Base-by-base conservation (phyloP, 179 eudicot genomes). In the Carnegiea gigantea region DNA sequence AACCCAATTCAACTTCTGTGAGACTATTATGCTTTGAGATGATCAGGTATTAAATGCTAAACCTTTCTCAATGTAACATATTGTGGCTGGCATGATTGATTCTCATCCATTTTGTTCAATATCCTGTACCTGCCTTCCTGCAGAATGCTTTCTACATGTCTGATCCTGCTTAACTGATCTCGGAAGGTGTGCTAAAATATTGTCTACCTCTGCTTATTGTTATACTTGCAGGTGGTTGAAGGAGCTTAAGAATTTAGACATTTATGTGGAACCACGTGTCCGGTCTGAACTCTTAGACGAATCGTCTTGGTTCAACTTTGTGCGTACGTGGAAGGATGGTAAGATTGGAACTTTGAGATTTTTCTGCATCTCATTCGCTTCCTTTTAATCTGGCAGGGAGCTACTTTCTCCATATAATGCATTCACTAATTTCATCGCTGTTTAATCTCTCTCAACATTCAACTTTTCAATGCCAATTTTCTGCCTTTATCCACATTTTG, bases 1-100 rank as follows among this genome's bases (percentile, higher is more conserved):
- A 96, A 85, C 99, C 99, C 78, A 95, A 96, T 83, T 94, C 99
- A 82, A 82, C 89, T 72, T 88, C 98, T 86, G 99, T 96, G 48
- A 89, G 84, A 78, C 84, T 92, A 86, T 84, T 94, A 9, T 94
- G 96, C 84, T 84, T 88, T 9, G 95, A 96, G 81, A 88, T 96
- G 90, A 87, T 96, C 90, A 94, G 97, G 99, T 96, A 86, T 43
- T 77, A 8, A 73, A 64, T 82, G 26, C 79, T 80, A 30, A 71
- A 11, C 46, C 24, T 70, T 70, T 38, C 46, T 70, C 17, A 30
- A 70, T 70, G 18, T 67, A 67, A 28, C 12, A 5, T 30, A 67
- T 26, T 67, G 18, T 26, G 38, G 15, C 40, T 73, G 33, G 24
- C 17, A 18, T 43, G 38, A 17, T 21, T 57, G 2, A 26, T 79